Evolutionary conservation across 768 basidiomycete genomes (phyloP), one percentile per base, ranked within the genome.

Genomic region (Leccinellum albellum): DNA sequence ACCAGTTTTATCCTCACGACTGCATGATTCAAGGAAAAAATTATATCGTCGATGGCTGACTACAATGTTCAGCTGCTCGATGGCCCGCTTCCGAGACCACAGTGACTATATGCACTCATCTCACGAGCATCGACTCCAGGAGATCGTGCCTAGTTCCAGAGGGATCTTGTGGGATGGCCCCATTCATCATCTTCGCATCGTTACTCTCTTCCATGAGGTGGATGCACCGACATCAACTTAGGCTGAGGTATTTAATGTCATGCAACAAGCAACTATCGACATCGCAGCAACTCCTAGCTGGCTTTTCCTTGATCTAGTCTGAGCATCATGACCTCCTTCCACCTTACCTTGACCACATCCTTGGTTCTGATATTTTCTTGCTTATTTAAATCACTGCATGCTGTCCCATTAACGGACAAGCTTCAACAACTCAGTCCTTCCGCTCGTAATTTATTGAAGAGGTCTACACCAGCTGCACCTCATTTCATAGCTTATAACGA

Each of bases 401-500:
- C 64, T 4, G 37, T 51, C 35, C 66, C 69, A 6, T 53, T 72
- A 17, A 58, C 48, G 17, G 60, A 70, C 3, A 72, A 59, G 15
- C 60, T 72, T 24, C n/a, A 35, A n/a, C 28, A 26, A 20, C 62
- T 70, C 49, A 72, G 58, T 50, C 60, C 60, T 1, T 1, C 21
- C 20, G 66, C 70, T 24, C 69, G 62, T 45, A 56, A 60, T 32
- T 14, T 70, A 7, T 37, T 69, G 8, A 65, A 58, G 60, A 58
- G 55, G 26, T 26, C 67, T 3, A 65, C 60, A 1, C 76, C 78
- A 0, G 75, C 76, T 21, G 73, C 82, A 1, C 85, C 86, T 24
- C 75, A 79, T 60, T 86, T 75, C 44, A 42, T 78, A 24, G 66
- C 71, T 14, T 79, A 79, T 63, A 72, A 74, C 45, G 78, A 79